A percentile compares a stretch with the other conserved stretches of the same genome.
Evolutionary conservation across 2,329 filamentous ascomycete genomes (phyloP).

Genomic region (Aspergillus viridinutans): DNA sequence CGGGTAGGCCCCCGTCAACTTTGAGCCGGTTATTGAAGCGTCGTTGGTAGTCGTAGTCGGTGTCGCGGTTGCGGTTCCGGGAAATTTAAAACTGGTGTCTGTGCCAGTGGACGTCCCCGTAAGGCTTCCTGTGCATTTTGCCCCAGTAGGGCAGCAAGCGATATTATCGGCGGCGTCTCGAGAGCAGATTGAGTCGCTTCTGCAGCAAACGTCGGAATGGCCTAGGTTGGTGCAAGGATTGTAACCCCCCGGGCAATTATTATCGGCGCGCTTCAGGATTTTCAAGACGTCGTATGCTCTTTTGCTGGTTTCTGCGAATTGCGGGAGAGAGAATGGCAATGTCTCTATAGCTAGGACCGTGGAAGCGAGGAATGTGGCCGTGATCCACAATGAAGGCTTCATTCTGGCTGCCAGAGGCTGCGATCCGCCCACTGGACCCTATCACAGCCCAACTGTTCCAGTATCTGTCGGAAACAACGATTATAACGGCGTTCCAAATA

Average conservation of each 20-base stretch:
- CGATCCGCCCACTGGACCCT: constrained; percentile 7
- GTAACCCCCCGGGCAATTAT: constrained; percentile 50
- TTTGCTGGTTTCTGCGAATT: constrained; percentile 17
- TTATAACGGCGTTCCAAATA: not conserved
- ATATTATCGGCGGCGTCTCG: constrained; percentile 54
- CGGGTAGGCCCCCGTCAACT: constrained; percentile 49
- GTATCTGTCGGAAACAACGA: not conserved
- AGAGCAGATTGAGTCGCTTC: constrained; percentile 50
- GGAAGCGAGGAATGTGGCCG: constrained; percentile 28
- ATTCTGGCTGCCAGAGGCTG: constrained; percentile 24
- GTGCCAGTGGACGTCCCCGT: constrained; percentile 24
- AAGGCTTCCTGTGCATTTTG: constrained; percentile 56
- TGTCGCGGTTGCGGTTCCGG: constrained; percentile 25
- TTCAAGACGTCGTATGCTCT: constrained; percentile 30
- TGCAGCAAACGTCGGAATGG: constrained; percentile 54
- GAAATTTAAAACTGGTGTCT: constrained; percentile 32
- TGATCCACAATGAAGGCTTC: constrained; percentile 30
- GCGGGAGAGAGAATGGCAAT: constrained; percentile 27
- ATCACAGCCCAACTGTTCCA: not conserved
- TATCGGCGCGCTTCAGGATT: constrained; percentile 27
- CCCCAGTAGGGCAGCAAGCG: constrained; percentile 58
- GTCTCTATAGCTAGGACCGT: constrained; percentile 26
- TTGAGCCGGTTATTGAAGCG: constrained; percentile 33
- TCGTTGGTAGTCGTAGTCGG: constrained; percentile 25
- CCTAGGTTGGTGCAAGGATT: constrained; percentile 50